These are phyloP conservation scores for Chrysosporium keratinophilum DNA, from an alignment of 2,329 filamentous ascomycete species.

Conservation along the genomic window DNA sequence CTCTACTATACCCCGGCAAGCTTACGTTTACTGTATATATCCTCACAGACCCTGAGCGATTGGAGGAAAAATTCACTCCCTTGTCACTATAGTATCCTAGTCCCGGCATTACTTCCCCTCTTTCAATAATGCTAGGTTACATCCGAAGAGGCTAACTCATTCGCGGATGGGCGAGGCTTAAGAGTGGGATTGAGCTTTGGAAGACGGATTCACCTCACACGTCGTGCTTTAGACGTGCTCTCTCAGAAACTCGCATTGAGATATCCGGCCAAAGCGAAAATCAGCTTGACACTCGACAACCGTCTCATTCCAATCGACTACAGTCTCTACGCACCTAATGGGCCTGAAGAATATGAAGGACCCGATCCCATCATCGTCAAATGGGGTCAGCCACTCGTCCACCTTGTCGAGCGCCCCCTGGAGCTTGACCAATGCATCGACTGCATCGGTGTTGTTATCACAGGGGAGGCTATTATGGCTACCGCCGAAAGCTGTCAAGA, in stretches of 20 bases:
- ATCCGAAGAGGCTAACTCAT: not conserved
- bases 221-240: not conserved
- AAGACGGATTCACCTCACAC: not conserved
- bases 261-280: not conserved
- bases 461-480: constrained; percentile 12
- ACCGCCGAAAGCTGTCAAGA: constrained; percentile 6
- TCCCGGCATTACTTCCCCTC: not conserved
- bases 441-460: not conserved
- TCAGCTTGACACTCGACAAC: not conserved
- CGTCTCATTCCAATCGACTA: not conserved
- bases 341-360: not conserved
- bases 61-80: too few relatives aligned
- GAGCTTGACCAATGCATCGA: not conserved
- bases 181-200: not conserved
- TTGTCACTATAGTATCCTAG: too few relatives aligned
- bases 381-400: constrained; percentile 9
- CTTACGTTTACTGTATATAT: too few relatives aligned
- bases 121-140: not conserved
- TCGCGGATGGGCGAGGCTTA: not conserved
- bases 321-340: not conserved
- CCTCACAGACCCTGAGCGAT: too few relatives aligned
- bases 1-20: too few relatives aligned
- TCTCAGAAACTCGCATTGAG: not conserved
- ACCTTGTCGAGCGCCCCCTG: not conserved
- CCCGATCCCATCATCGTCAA: constrained; percentile 2